Base-by-base conservation (phyloP, 192 early-diverging fungal genomes). In the Umbelopsis vinacea region DNA sequence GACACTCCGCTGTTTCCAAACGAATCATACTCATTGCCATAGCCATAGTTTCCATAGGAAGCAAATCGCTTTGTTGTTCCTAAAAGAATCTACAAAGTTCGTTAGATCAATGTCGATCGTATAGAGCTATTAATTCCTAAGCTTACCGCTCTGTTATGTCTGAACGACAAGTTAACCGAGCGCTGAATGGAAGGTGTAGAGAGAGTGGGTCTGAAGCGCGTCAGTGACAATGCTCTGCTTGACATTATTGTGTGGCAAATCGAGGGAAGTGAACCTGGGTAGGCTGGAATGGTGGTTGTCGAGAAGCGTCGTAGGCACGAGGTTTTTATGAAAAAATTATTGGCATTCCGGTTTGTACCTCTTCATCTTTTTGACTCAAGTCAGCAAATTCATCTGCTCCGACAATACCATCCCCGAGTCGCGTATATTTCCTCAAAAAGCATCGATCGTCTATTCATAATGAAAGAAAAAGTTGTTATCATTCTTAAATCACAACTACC, bases 11-110 rank as follows among this genome's bases (percentile, higher is more conserved):
- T 35, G 50, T 72, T 71, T 11, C 82, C 80, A 68, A 79, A 80
- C 22, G 72, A 52, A 70, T 75, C 70, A 57, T 76, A 74, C 21
- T 68, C 70, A 24, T 54, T 76, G 11, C 70, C 71, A 24, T 79
- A 75, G 10, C 78, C 78, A 66, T 80, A 75, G 15, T 68, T 68
- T 14, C 74, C 55, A 43, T 80, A 80, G 15, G 46, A 52, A 40
- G 68, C 71, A 15, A 72, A 12, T 9, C 71, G 67, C 38, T 70
- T 67, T 21, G 70, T 40, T 15, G 71, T 40, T n/a, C 71, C 14
- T 21, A 69, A 60, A 3, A 52, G 14, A 46, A 55, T 38, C 78
- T 75, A 72, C 33, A 70, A 17, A 2, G 26, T 38, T 17, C 11
- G 11, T 63, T 37, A 63, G 57, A 37, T 29, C 57, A 38, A 63